Percentiles rank a stretch among this genome's conserved stretches.
Conservation (phyloP, 345 rosid species). For the Linum tenue region DNA sequence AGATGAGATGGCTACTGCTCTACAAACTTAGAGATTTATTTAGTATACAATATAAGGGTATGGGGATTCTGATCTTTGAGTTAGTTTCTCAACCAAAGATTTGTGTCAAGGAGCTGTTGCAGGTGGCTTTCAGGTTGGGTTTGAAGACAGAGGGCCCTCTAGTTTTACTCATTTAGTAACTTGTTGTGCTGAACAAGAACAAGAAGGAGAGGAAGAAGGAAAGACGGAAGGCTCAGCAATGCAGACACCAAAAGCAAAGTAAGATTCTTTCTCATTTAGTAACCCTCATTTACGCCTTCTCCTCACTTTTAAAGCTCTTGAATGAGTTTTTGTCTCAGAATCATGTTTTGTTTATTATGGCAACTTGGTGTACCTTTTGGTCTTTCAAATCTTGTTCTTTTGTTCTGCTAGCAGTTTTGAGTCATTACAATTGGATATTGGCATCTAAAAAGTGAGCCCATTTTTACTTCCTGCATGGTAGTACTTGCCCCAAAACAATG, state of each 20-base stretch:
- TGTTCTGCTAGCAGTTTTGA: neutral
- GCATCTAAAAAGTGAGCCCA: neutral
- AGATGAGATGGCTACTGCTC: slow-evolving; percentile 27
- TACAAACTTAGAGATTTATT: slow-evolving; percentile 9
- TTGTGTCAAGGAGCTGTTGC: slow-evolving; percentile 30
- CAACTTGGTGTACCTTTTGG: neutral
- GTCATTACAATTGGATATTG: neutral
- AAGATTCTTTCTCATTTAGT: slow-evolving; percentile 17
- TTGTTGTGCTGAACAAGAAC: slow-evolving; percentile 12
- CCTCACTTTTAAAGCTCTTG: neutral
- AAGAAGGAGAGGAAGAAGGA: neutral
- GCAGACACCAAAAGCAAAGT: slow-evolving; percentile 93
- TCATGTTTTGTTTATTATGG: neutral
- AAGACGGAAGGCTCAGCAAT: slow-evolving; percentile 25
- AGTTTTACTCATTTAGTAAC: slow-evolving; percentile 10
- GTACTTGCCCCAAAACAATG: too few relatives aligned
- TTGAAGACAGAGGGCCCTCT: slow-evolving; percentile 20
- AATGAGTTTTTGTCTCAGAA: too few relatives aligned
- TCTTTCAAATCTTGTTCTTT: neutral
- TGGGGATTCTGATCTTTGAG: slow-evolving; percentile 15
- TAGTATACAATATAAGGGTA: slow-evolving; percentile 17
- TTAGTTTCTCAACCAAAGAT: slow-evolving; percentile 28
- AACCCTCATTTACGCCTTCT: neutral
- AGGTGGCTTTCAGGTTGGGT: slow-evolving; percentile 42
- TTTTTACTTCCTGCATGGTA: neutral